A percentile compares a stretch with the other conserved stretches of the same genome.
These are phyloP conservation scores for Cinnamomum micranthum DNA, from an alignment of 164 flowering plant species.

Conservation along the genomic window DNA sequence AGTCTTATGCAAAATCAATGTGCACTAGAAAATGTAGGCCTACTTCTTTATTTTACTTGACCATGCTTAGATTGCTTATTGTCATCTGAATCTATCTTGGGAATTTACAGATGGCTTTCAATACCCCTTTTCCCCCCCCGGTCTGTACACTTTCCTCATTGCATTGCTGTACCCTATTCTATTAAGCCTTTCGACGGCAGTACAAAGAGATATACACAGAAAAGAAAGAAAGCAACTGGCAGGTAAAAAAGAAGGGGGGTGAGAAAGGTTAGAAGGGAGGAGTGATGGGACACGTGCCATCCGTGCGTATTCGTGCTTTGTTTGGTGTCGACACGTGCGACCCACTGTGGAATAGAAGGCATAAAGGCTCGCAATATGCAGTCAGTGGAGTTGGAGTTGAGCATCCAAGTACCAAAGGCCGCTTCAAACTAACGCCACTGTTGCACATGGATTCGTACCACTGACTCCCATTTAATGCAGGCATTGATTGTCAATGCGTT, in stretches of 20 bases:
- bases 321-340: not conserved
- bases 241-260: slow-evolving; percentile 1
- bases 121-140: not conserved
- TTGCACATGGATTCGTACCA: not conserved
- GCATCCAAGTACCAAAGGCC: too few relatives aligned
- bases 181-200: not conserved
- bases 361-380: not conserved
- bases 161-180: not conserved
- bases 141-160: not conserved
- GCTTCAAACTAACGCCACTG: not conserved
- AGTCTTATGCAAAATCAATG: not conserved
- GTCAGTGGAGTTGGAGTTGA: not conserved
- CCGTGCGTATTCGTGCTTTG: not conserved
- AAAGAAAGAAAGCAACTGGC: not conserved
- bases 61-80: not conserved
- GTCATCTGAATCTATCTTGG: not conserved
- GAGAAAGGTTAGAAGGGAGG: not conserved
- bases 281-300: not conserved
- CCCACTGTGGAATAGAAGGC: not conserved
- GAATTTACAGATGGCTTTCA: not conserved
- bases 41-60: not conserved
- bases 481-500: not conserved
- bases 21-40: not conserved
- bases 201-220: not conserved
- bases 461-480: slow-evolving; percentile 4